phyloP scores from a whole-genome alignment of 257 asterid genomes.

The Ehretia macrophylla region DNA sequence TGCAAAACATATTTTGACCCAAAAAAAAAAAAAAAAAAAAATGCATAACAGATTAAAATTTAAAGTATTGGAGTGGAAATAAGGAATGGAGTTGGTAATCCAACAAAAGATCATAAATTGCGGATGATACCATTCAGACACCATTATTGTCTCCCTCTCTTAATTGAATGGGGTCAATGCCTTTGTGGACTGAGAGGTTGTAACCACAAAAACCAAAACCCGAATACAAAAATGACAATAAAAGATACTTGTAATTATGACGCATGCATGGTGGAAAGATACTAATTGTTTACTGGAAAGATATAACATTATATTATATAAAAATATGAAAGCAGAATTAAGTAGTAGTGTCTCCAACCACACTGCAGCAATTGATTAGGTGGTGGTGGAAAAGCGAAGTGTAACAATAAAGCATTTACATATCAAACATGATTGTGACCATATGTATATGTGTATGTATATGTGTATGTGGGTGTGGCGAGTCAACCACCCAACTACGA shows the following conservation, averaged over 20 bases:
- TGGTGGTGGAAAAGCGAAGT: not conserved
- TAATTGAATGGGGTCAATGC: not conserved
- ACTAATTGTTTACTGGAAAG: not conserved
- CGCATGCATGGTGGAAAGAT: slow-evolving; percentile 14
- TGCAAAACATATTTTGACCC: too few species aligned
- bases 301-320: too few species aligned
- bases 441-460: not conserved
- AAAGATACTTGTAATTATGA: slow-evolving; percentile 17
- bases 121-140: not conserved
- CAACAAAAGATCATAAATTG: too few species aligned
- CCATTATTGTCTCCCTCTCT: too few species aligned
- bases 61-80: too few species aligned
- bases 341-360: too few species aligned
- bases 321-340: too few species aligned
- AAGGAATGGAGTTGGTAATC: too few species aligned
- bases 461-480: not conserved
- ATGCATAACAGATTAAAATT: too few species aligned
- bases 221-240: not conserved
- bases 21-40: too few species aligned
- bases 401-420: not conserved
- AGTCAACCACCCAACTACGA: not conserved
- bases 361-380: not conserved
- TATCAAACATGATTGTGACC: not conserved
- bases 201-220: not conserved
- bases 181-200: not conserved